A percentile compares a stretch with the other conserved stretches of the same genome.
Evolutionary conservation across 176 grass and related monocot genomes (phyloP).

Genomic region (Thalia dealbata): DNA sequence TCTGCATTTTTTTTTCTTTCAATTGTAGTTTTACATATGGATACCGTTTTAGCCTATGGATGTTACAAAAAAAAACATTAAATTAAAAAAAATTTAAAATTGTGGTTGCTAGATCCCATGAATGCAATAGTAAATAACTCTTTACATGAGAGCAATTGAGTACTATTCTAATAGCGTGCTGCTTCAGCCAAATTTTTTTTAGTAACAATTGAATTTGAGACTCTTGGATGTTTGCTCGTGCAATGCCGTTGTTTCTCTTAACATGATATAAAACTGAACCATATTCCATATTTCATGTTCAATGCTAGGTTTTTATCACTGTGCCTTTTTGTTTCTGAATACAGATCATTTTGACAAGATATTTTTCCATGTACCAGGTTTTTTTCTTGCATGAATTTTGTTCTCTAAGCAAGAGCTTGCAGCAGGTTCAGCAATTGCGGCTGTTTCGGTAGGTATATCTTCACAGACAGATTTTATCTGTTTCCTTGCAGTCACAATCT

Average conservation of each 20-base stretch:
- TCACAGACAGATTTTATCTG: neutral
- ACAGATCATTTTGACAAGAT: neutral
- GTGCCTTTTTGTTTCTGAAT: neutral
- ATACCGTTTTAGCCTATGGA: too few species aligned
- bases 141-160: too few species aligned
- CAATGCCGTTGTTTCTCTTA: neutral
- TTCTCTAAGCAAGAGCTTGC: slow-evolving; percentile 91
- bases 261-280: too few species aligned
- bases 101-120: too few species aligned
- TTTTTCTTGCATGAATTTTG: slow-evolving; percentile 97
- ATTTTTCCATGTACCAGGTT: slow-evolving; percentile 50
- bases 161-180: too few species aligned
- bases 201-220: too few species aligned
- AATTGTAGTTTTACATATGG: too few species aligned
- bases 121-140: too few species aligned
- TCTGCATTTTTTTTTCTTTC: too few species aligned
- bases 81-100: too few species aligned
- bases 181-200: too few species aligned
- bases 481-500: neutral
- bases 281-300: neutral
- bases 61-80: too few species aligned
- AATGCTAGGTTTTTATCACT: neutral
- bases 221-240: neutral
- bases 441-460: slow-evolving; percentile 62
- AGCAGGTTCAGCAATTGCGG: slow-evolving; percentile 84